Conservation (phyloP, 163 green algal genomes). For the Smithsoniella earleae region DNA sequence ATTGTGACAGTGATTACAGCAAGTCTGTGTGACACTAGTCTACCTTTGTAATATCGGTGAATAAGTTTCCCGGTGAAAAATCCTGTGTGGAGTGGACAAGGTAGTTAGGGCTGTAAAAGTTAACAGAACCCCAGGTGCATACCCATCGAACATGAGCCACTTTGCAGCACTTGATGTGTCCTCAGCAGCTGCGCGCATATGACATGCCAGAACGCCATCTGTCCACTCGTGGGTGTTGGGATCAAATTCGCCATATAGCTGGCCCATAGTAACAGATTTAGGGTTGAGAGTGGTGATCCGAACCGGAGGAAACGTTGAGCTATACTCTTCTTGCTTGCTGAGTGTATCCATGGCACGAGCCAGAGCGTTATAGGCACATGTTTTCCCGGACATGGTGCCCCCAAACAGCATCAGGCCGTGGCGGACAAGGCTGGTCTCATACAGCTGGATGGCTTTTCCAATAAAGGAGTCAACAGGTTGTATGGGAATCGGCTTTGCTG, state of each 20-base stretch:
- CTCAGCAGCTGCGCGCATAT: conserved; percentile 64
- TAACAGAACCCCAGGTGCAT: no score
- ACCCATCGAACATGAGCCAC: conserved; percentile 73
- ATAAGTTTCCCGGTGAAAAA: no score
- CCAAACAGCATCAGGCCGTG: conserved; percentile 74
- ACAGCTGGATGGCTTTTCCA: conserved; percentile 68
- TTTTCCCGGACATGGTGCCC: conserved; percentile 62
- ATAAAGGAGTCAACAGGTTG: conserved; percentile 50
- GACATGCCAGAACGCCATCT: conserved; percentile 68
- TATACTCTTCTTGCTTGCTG: conserved; percentile 12
- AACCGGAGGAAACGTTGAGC: conserved; percentile 36
- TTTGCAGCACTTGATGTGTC: conserved; percentile 46
- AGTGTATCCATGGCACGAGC: conserved; percentile 55
- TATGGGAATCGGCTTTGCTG: conserved; percentile 40
- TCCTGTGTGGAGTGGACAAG: no score
- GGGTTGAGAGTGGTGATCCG: conserved; percentile 60
- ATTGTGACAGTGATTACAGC: no score
- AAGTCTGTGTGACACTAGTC: no score
- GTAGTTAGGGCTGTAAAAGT: no score
- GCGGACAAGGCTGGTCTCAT: conserved; percentile 68
- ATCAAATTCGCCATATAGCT: conserved; percentile 79
- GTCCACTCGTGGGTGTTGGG: conserved; percentile 75
- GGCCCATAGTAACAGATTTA: conserved; percentile 65
- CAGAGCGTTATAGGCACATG: conserved; percentile 52
- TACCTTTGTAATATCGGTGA: no score